Evolutionary conservation across 495 filamentous ascomycete species (phyloP), one percentile per base, ranked within the genome.

Genomic region (Hypoxylon lienhwacheense): DNA sequence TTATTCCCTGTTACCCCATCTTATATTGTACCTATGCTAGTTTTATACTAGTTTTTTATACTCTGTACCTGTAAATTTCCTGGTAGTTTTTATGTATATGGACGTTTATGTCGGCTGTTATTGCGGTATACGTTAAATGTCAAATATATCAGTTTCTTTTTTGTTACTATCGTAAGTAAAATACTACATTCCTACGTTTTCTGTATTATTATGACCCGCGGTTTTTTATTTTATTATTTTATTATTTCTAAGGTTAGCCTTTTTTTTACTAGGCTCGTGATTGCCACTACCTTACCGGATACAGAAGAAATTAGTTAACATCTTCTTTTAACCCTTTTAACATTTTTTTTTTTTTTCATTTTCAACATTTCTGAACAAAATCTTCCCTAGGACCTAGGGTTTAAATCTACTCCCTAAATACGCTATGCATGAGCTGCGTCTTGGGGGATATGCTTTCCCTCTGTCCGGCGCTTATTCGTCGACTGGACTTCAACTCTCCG

Each of bases 391-490:
- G 39, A 53, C 34, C 45, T 39, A 45, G 46, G 41, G 25, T 54
- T 53, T 26, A 14, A 43, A n/a, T 25, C 37, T 45, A 22, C 45
- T 17, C 16, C 31, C 31, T 28, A 25, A 49, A 28, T 37, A 35
- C 26, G 31, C 28, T 32, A 44, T 51, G 28, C 47, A 41, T 41
- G 46, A 34, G 16, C 26, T 58, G 33, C 47, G 16, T 34, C 37
- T 31, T 22, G 35, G 42, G 35, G 55, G 47, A 39, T 31, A 53
- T 53, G 55, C 35, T 59, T 59, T 53, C 56, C 22, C 28, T 36
- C 29, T 40, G 33, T 39, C 15, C 34, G 40, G 28, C 25, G 31
- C 33, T 46, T 57, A 17, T 50, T 51, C 28, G 11, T 31, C 17
- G 34, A 20, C 47, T 41, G 40, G 33, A 46, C 6, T 40, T 51